phyloP scores from a whole-genome alignment of 108 stramenopile species.

The Nannochloropsis granulata region DNA sequence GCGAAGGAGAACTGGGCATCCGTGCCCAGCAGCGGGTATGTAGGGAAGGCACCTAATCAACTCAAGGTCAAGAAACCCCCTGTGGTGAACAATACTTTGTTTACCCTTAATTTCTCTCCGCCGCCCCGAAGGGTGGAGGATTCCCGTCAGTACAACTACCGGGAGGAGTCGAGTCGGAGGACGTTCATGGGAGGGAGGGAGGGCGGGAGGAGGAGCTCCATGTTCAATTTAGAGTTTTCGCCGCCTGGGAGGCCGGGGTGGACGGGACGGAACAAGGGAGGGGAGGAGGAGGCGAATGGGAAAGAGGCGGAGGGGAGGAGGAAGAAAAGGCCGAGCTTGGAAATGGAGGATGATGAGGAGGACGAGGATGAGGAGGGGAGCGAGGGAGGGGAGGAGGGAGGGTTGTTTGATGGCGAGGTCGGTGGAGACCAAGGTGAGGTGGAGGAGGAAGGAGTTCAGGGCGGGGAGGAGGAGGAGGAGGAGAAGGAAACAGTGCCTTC shows the following conservation, averaged over 20 bases:
- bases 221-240: background rate
- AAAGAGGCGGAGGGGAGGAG: background rate
- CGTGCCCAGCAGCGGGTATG: background rate
- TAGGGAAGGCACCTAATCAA: background rate
- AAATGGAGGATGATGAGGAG: background rate
- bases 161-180: background rate
- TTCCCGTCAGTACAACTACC: background rate
- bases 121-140: background rate
- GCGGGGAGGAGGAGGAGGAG: background rate
- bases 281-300: background rate
- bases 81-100: background rate
- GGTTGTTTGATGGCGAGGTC: background rate
- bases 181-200: background rate
- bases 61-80: background rate
- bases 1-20: background rate
- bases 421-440: background rate
- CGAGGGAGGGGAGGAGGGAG: background rate
- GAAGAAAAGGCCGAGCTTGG: background rate
- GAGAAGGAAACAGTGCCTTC: no score
- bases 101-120: background rate
- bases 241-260: background rate
- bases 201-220: background rate
- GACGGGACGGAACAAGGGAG: background rate
- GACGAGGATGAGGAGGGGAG: background rate
- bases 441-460: background rate